A percentile compares a stretch with the other conserved stretches of the same genome.
Conservation (phyloP, 2,329 filamentous ascomycete genomes). For the Colletotrichum musicola region DNA sequence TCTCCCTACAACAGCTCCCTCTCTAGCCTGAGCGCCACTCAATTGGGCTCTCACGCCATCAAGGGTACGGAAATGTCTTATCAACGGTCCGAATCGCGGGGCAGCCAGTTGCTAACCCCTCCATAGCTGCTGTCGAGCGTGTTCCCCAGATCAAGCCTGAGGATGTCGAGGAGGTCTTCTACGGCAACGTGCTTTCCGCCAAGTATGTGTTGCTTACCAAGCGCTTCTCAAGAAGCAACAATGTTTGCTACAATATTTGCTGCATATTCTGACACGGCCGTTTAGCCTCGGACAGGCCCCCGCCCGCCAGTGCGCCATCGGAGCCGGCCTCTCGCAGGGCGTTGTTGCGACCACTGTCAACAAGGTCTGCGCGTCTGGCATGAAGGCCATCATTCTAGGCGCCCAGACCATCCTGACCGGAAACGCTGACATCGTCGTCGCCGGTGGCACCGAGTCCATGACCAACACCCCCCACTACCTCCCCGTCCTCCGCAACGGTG, state of each 20-base stretch:
- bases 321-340: constrained; percentile 84
- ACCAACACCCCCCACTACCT: constrained; percentile 98
- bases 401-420: constrained; percentile 98
- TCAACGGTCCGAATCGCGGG: constrained; percentile 17
- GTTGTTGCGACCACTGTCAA: constrained; percentile 94
- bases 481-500: constrained; percentile 84
- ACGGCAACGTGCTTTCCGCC: constrained; percentile 97
- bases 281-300: constrained; percentile 93
- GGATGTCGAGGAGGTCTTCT: constrained; percentile 95
- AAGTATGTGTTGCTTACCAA: constrained; percentile 71
- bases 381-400: constrained; percentile 95
- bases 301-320: constrained; percentile 91
- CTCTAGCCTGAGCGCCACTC: constrained; percentile 85
- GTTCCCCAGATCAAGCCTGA: constrained; percentile 88
- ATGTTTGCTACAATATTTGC: background rate
- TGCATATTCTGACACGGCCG: constrained; percentile 1
- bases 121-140: constrained; percentile 81
- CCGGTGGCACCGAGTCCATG: constrained; percentile 98
- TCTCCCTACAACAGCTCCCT: constrained; percentile 75
- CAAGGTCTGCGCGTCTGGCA: constrained; percentile 96
- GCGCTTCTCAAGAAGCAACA: background rate
- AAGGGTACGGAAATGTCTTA: constrained; percentile 73
- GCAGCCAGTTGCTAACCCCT: constrained; percentile 30
- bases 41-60: constrained; percentile 92
- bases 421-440: constrained; percentile 91